Evolutionary conservation across 345 rosid genomes (phyloP), one percentile per base, ranked within the genome.

Genomic region (Capsella bursapastoris): DNA sequence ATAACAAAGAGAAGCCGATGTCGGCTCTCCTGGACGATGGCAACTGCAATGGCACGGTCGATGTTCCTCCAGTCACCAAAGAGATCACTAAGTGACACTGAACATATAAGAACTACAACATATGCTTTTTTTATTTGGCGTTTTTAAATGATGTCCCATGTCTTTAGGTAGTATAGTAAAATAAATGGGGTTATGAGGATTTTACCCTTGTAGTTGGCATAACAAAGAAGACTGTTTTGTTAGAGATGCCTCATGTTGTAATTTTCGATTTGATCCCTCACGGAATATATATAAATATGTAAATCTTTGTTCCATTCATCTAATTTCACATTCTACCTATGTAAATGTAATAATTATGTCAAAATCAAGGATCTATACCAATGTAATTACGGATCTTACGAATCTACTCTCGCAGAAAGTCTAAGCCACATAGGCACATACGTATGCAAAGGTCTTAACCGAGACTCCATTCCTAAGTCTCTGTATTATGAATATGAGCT

Each of bases 61-160:
- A 60, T 69, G 64, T 68, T 5, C 79, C 79, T 60, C 79, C 79
- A 11, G 70, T 69, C 64, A 76, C 74, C 34, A 69, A 76, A 69
- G 75, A 69, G 65, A 48, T 76, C 58, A 69, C 71, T 6, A 56
- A 62, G 75, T 70, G 70, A 70, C 56, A 38, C 38, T 66, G 15
- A 58, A 49, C 57, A 32, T 18, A 32, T 8, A 51, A 32, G 8
- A 48, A 65, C 31, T 13, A 48, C 16, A 4, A 34, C 57, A 11
- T 32, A 27, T 15, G 22, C 43, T 38, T 38, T 37, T 25, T 1
- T 8, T 4, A 2, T 16, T 48, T 56, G 45, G 55, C 15, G 50
- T 38, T 38, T 37, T 8, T 4, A 18, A 18, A 22, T 15, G 57
- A 25, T 25, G 48, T 35, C 1, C 7, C 47, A 4, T 18, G 22